Percentiles rank a stretch among this genome's conserved stretches.
phyloP scores from a whole-genome alignment of 2,329 filamentous ascomycete species.

The Lomentospora prolificans region DNA sequence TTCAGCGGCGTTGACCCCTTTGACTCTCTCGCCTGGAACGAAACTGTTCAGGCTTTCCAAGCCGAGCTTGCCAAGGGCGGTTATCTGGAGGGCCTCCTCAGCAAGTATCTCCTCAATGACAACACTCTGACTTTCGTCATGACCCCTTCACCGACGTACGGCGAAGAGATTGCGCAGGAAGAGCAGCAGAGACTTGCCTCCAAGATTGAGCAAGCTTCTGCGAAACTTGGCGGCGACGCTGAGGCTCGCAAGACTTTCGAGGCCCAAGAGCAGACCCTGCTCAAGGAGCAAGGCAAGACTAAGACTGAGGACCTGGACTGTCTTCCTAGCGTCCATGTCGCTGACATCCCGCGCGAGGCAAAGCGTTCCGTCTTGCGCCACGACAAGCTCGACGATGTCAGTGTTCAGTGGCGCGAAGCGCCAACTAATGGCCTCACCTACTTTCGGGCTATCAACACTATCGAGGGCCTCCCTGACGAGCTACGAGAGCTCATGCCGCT shows the following conservation, averaged over 20 bases:
- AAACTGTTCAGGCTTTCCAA: slow-evolving; percentile 77
- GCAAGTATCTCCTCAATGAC: slow-evolving; percentile 85
- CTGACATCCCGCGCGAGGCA: slow-evolving; percentile 74
- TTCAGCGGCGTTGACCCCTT: slow-evolving; percentile 94
- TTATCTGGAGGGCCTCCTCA: slow-evolving; percentile 75
- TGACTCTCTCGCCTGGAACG: slow-evolving; percentile 83
- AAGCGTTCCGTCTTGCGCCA: slow-evolving; percentile 52
- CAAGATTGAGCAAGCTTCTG: slow-evolving; percentile 63
- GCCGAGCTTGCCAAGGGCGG: slow-evolving; percentile 60
- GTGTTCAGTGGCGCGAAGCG: slow-evolving; percentile 83
- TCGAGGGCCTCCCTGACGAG: slow-evolving; percentile 74
- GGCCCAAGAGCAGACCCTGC: slow-evolving; percentile 67
- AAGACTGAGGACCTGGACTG: slow-evolving; percentile 79
- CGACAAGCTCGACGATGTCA: slow-evolving; percentile 52
- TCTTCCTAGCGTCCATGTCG: slow-evolving; percentile 77
- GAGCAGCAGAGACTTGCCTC: slow-evolving; percentile 64
- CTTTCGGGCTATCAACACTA: slow-evolving; percentile 76
- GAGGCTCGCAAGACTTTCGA: slow-evolving; percentile 64
- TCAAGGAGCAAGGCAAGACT: slow-evolving; percentile 75
- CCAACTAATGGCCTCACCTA: slow-evolving; percentile 95
- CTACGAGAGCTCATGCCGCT: slow-evolving; percentile 76
- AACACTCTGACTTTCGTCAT: slow-evolving; percentile 89
- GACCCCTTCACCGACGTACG: slow-evolving; percentile 71
- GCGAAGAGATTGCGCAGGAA: slow-evolving; percentile 62
- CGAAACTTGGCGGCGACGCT: slow-evolving; percentile 59